Evolutionary conservation across 352 stramenopile genomes (phyloP), one percentile per base, ranked within the genome.

Genomic region (Blastocystis sp.): DNA sequence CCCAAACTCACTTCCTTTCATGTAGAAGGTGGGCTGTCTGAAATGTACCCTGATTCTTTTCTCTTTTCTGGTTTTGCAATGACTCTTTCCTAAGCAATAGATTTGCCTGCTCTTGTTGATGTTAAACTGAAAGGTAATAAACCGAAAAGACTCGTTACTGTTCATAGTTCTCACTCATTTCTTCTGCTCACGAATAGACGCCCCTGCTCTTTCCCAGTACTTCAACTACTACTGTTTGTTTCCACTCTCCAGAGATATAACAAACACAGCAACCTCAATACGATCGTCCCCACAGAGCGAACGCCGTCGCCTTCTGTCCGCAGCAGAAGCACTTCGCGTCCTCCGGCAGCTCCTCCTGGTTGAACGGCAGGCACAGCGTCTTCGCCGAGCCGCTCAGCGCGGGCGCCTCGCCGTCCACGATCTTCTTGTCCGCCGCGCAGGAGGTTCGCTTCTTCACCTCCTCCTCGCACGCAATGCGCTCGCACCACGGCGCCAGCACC

Each of bases 361-460:
- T 94, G 90, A 98, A 98, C 34, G 97, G 97, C 81, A 99, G 98
- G 91, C 97, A 99, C 34, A 99, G 92, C 42, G 96, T 99, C 93
- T 99, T 99, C 78, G 96, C 97, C 2, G 96, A 96, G 6, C 97
- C 95, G 89, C 93, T 91, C 45, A 92, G 69, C 19, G 60, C 62
- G 2, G 87, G 89, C 43, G 66, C 63, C 34, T 90, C 89, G 28
- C 88, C 34, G 94, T 98, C 11, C 92, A 76, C 89, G 19, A 84
- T 78, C 57, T 89, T 87, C 52, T 95, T 89, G 43, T 91, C 92
- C 90, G 95, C 92, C 64, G 92, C 92, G n/a, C 82, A 71, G n/a
- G 92, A 90, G 78, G 92, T 95, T 80, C 93, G 93, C 7, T 94
- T 92, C 92, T 97, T 97, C 24, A 97, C 94, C 91, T 92, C 94